Percentiles rank a stretch among this genome's conserved stretches.
Evolutionary conservation across 495 filamentous ascomycete species (phyloP).

Genomic region (Sphaerosporella brunnea): DNA sequence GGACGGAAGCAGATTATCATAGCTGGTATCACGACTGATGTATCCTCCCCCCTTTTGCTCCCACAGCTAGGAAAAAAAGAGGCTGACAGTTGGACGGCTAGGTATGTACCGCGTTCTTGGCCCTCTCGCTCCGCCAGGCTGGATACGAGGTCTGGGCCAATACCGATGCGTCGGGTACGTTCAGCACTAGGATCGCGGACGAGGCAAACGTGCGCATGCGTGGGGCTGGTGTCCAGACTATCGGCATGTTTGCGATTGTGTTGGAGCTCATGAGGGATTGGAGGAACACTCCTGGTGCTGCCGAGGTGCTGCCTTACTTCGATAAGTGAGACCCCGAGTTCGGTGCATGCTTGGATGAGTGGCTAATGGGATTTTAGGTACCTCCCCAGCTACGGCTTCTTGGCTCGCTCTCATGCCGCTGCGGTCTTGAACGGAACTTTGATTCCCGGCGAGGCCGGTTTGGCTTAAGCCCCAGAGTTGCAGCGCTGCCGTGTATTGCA

Average conservation of each 20-base stretch:
- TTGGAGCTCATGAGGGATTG: constrained; percentile 66
- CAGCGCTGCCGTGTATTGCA: too few species aligned
- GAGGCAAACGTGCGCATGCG: constrained; percentile 50
- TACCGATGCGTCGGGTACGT: constrained; percentile 49
- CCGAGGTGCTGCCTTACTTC: constrained; percentile 44
- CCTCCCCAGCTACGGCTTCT: constrained; percentile 31
- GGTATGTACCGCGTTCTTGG: constrained; percentile 47
- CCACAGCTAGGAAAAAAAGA: background rate
- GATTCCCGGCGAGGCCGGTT: constrained; percentile 18
- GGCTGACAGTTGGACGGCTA: too few species aligned
- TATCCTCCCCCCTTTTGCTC: constrained; percentile 32
- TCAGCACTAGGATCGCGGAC: constrained; percentile 37
- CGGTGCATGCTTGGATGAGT: background rate
- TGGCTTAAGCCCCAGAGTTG: too few species aligned
- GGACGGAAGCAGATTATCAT: constrained; percentile 56
- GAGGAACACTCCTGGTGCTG: constrained; percentile 47
- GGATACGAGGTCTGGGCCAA: constrained; percentile 68
- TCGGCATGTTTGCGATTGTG: constrained; percentile 48
- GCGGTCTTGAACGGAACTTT: constrained; percentile 31
- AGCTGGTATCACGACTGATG: constrained; percentile 58
- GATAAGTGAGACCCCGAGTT: constrained; percentile 34
- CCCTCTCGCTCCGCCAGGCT: constrained; percentile 49
- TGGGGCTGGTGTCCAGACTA: constrained; percentile 45
- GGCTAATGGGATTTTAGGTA: constrained; percentile 23
- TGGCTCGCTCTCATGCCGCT: constrained; percentile 31